These are phyloP conservation scores for Xanthoparmelia taractica DNA, from an alignment of 495 filamentous ascomycete genomes.

Conservation along the genomic window DNA sequence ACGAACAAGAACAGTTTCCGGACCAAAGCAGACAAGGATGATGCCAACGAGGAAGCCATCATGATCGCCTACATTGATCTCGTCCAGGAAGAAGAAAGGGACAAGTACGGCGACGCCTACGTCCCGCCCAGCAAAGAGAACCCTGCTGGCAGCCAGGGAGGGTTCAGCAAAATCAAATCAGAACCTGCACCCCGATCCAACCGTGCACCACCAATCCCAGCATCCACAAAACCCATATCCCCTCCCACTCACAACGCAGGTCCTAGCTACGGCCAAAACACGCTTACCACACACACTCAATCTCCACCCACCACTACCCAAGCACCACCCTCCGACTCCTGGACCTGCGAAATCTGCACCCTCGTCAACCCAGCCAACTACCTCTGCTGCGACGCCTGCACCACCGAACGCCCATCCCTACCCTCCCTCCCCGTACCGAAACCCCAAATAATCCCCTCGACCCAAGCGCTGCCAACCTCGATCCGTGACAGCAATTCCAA, in stretches of 20 bases:
- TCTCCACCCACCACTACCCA: slow-evolving; percentile 5
- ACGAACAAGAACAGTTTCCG: slow-evolving; percentile 66
- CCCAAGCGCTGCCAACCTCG: slow-evolving; percentile 4
- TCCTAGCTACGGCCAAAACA: slow-evolving; percentile 18
- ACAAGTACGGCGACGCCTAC: slow-evolving; percentile 59
- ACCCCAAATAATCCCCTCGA: background rate
- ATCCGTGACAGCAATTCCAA: slow-evolving; percentile 22
- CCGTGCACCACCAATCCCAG: slow-evolving; percentile 15
- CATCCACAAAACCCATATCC: slow-evolving; percentile 24
- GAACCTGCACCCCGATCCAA: slow-evolving; percentile 5
- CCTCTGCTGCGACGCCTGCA: slow-evolving; percentile 74
- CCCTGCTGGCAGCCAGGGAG: slow-evolving; percentile 47
- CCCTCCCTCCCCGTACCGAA: slow-evolving; percentile 14
- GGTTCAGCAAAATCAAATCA: slow-evolving; percentile 4
- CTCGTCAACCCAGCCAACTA: slow-evolving; percentile 66
- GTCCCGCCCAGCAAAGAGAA: slow-evolving; percentile 55
- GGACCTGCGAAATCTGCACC: slow-evolving; percentile 76
- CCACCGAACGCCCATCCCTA: slow-evolving; percentile 49
- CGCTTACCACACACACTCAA: background rate
- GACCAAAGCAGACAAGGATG: slow-evolving; percentile 81
- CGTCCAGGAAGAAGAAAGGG: slow-evolving; percentile 74
- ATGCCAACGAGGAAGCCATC: slow-evolving; percentile 86
- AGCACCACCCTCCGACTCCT: slow-evolving; percentile 36
- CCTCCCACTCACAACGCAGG: slow-evolving; percentile 8
- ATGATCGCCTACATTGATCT: slow-evolving; percentile 80